These are phyloP conservation scores for Ogataea neopini DNA, from an alignment of 805 yeast species.

Conservation along the genomic window DNA sequence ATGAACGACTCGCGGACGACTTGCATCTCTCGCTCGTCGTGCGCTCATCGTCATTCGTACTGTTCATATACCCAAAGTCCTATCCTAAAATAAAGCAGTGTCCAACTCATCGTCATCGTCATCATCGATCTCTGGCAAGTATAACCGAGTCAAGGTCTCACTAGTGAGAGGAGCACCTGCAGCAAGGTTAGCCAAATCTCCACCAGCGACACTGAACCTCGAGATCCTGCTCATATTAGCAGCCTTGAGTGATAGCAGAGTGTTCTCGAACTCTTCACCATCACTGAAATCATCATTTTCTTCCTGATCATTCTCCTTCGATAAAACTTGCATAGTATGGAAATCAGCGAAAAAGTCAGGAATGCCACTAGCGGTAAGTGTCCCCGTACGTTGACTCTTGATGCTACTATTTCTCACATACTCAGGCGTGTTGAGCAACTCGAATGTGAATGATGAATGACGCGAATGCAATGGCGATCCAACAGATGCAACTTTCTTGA, in stretches of 20 bases:
- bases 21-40: no score
- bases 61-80: neutral
- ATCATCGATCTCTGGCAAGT: conserved; percentile 15
- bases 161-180: conserved; percentile 8
- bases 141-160: conserved; percentile 16
- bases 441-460: conserved; percentile 30
- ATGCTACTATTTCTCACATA: conserved; percentile 6
- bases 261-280: conserved; percentile 22
- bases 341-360: conserved; percentile 10
- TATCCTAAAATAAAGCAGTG: neutral
- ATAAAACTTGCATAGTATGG: neutral
- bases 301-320: neutral
- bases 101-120: conserved; percentile 16
- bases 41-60: no score
- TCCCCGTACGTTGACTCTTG: conserved; percentile 1
- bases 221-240: conserved; percentile 30
- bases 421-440: conserved; percentile 24
- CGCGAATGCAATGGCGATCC: conserved; percentile 30
- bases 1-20: no score
- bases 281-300: conserved; percentile 15
- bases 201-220: conserved; percentile 25
- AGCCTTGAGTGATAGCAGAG: conserved; percentile 28
- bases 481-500: conserved; percentile 23
- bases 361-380: neutral
- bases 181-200: conserved; percentile 17